phyloP scores from a whole-genome alignment of 2,329 filamentous ascomycete genomes.

The Sporothrix pseudoabietina region DNA sequence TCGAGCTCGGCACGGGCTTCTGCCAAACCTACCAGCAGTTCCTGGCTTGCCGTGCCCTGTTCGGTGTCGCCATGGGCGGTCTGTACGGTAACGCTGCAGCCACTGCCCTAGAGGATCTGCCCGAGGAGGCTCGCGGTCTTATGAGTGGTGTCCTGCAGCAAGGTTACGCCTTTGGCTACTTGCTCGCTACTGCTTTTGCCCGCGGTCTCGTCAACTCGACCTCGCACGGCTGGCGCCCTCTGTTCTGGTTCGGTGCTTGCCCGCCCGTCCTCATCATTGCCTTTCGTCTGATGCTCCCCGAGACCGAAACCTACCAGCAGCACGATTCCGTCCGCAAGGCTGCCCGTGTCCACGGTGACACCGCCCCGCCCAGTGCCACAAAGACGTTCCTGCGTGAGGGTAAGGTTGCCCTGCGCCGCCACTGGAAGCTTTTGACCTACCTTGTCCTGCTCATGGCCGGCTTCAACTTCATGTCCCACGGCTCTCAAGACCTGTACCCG shows the following conservation, averaged over 20 bases:
- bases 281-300: constrained; percentile 36
- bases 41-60: constrained; percentile 71
- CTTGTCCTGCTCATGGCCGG: constrained; percentile 84
- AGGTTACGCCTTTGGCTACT: constrained; percentile 57
- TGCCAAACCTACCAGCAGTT: constrained; percentile 71
- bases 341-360: constrained; percentile 54
- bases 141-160: constrained; percentile 83
- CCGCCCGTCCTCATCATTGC: constrained; percentile 55
- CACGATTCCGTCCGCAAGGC: constrained; percentile 45
- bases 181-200: constrained; percentile 35
- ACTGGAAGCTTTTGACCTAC: constrained; percentile 80
- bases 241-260: constrained; percentile 72
- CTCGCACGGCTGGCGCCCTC: constrained; percentile 69
- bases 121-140: constrained; percentile 67
- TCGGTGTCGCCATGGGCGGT: constrained; percentile 79
- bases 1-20: constrained; percentile 74
- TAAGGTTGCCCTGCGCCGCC: constrained; percentile 69
- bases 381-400: constrained; percentile 68
- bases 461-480: constrained; percentile 76
- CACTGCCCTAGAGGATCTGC: constrained; percentile 68
- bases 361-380: constrained; percentile 59
- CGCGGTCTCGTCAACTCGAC: constrained; percentile 62
- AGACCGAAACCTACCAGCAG: constrained; percentile 34
- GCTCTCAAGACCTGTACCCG: constrained; percentile 78
- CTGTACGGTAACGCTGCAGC: constrained; percentile 78